Evolutionary conservation across 768 basidiomycete species (phyloP).

Genomic region (Multifurca ochricompacta): DNA sequence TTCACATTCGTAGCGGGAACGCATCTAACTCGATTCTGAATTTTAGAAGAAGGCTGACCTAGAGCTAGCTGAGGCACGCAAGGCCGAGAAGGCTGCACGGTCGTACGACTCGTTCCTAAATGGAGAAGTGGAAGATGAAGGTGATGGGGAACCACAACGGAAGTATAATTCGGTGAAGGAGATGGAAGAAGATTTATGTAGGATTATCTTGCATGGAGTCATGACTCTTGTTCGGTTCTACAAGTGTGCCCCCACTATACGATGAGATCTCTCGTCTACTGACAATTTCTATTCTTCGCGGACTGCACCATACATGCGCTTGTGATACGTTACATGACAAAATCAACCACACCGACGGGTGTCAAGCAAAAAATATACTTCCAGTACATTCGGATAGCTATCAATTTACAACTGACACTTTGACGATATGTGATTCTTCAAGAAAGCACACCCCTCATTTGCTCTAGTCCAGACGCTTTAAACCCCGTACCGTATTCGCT

Average conservation of each 20-base stretch:
- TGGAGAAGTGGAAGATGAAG: slow-evolving; percentile 49
- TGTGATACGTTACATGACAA: too few species aligned
- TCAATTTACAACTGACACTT: too few species aligned
- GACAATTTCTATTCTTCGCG: slow-evolving; percentile 25
- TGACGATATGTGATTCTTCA: not conserved
- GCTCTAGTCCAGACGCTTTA: slow-evolving; percentile 35
- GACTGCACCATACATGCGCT: too few species aligned
- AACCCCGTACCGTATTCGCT: not conserved
- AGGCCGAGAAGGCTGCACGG: slow-evolving; percentile 80
- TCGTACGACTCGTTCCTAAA: slow-evolving; percentile 79
- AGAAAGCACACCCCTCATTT: not conserved
- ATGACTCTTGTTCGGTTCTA: not conserved
- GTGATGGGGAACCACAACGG: slow-evolving; percentile 34
- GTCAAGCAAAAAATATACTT: too few species aligned
- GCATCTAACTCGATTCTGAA: not conserved
- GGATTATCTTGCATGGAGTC: not conserved
- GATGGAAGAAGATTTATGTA: slow-evolving; percentile 85
- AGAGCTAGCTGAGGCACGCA: slow-evolving; percentile 66
- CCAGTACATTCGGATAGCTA: slow-evolving; percentile 27
- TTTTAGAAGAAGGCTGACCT: slow-evolving; percentile 69
- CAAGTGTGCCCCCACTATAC: too few species aligned
- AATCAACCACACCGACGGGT: too few species aligned
- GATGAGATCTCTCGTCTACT: too few species aligned
- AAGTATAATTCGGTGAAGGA: slow-evolving; percentile 57
- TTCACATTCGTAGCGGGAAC: not conserved